Base-by-base conservation (phyloP, 352 stramenopile genomes). In the Thraustochytrium striatum region DNA sequence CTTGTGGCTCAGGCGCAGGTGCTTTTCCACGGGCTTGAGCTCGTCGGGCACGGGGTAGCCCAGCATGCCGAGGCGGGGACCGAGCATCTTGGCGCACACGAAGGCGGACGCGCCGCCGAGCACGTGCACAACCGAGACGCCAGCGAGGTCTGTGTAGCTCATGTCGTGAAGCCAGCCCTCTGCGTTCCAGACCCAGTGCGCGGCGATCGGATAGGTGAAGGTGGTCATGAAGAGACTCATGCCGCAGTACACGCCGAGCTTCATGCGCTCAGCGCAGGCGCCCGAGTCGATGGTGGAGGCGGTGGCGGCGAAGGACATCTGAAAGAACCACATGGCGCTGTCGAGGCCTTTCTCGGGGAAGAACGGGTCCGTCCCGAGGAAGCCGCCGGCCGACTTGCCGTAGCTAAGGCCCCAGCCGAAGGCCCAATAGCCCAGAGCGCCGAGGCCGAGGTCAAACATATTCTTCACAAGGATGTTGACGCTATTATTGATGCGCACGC, bases 401-500 rank as follows among this genome's bases (percentile, higher is more conserved):
- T 87, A 89, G 2, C 85, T 85, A 78, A 91, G 85, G 21, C 78
- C 86, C 69, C 86, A 90, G 28, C 87, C 87, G 61, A 85, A 53
- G 8, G 44, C 55, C 69, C 69, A 85, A 61, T 88, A 91, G 8
- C 72, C 84, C 2, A 90, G 36, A 0, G 83, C 85, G 13, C 82
- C 85, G 47, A 85, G 83, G 61, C 86, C 87, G 19, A 86, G 83
- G 85, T 91, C 87, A 2, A 89, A 65, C 3, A 89, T 59, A 61
- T 91, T 91, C 72, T 91, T 89, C 1, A 90, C 57, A 82, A 91
- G 86, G 7, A 85, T 87, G 47, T 88, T 91, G 72, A 89, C 25
- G 87, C 83, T 69, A 81, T 91, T 92, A 70, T 92, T 92, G 39
- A 84, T 69, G 53, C 87, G 84, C 3, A 92, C 84, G 32, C 65